phyloP scores from a whole-genome alignment of 345 rosid species.

The Passiflora organensis region DNA sequence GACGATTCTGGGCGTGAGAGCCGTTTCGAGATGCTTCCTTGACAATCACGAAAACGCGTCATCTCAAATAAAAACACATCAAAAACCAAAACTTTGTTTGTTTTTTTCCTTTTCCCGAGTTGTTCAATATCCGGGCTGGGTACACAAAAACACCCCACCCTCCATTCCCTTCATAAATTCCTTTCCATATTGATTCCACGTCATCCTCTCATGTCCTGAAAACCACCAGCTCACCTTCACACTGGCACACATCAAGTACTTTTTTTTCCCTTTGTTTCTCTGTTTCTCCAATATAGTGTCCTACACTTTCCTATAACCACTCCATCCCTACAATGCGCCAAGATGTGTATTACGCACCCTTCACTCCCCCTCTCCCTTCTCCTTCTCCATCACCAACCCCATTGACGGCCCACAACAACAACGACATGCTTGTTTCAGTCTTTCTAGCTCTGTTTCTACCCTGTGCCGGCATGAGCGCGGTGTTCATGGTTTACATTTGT shows the following conservation, averaged over 20 bases:
- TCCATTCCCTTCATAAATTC: background rate
- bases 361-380: conserved; percentile 9
- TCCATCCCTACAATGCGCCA: conserved; percentile 12
- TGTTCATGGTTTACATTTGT: conserved; percentile 52
- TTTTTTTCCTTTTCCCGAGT: background rate
- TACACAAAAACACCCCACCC: background rate
- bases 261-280: background rate
- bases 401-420: background rate
- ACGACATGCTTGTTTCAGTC: conserved; percentile 42
- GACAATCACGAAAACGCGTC: conserved; percentile 1
- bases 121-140: no score
- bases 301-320: background rate
- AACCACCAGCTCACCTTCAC: background rate
- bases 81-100: background rate
- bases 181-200: background rate
- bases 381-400: conserved; percentile 15
- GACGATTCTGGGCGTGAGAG: background rate
- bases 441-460: conserved; percentile 69
- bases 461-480: conserved; percentile 54
- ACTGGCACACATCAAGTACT: background rate
- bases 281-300: background rate
- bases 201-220: background rate
- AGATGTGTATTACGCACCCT: conserved; percentile 25
- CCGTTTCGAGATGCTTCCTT: background rate
- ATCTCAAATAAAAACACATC: background rate